Percentiles rank a stretch among this genome's conserved stretches.
Evolutionary conservation across 345 rosid genomes (phyloP).

Genomic region (Pistacia integerrima): DNA sequence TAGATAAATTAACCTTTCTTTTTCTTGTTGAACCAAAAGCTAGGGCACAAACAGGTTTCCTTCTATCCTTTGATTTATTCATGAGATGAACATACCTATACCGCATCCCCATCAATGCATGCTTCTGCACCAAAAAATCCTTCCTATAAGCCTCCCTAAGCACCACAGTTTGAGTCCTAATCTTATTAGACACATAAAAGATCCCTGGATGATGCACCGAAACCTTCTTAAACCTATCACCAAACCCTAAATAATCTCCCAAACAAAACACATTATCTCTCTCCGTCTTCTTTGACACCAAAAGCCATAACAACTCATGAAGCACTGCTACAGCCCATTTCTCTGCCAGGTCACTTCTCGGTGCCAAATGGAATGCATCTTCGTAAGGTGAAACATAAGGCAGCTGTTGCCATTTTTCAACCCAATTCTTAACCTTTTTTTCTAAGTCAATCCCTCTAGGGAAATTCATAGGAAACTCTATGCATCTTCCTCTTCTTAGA

Average conservation of each 20-base stretch:
- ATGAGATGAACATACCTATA: constrained; percentile 70
- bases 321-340: constrained; percentile 80
- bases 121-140: constrained; percentile 62
- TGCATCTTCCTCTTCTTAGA: constrained; percentile 40
- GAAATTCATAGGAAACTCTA: constrained; percentile 67
- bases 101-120: constrained; percentile 85
- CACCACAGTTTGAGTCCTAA: constrained; percentile 78
- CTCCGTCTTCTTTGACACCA: constrained; percentile 80
- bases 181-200: constrained; percentile 79
- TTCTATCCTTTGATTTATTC: constrained; percentile 39
- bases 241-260: constrained; percentile 72
- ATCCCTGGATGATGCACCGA: constrained; percentile 81
- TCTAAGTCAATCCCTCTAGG: constrained; percentile 72
- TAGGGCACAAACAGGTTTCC: constrained; percentile 7
- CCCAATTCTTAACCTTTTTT: constrained; percentile 69
- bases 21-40: constrained; percentile 13
- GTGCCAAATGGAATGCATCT: constrained; percentile 60
- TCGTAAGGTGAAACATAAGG: constrained; percentile 83
- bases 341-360: constrained; percentile 67
- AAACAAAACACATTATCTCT: constrained; percentile 56
- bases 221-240: constrained; percentile 61
- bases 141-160: constrained; percentile 77
- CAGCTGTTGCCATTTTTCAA: constrained; percentile 72
- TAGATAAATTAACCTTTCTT: background rate
- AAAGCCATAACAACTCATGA: constrained; percentile 69